Conservation (phyloP, 2,329 filamentous ascomycete species). For the Trichoderma oligosporum region DNA sequence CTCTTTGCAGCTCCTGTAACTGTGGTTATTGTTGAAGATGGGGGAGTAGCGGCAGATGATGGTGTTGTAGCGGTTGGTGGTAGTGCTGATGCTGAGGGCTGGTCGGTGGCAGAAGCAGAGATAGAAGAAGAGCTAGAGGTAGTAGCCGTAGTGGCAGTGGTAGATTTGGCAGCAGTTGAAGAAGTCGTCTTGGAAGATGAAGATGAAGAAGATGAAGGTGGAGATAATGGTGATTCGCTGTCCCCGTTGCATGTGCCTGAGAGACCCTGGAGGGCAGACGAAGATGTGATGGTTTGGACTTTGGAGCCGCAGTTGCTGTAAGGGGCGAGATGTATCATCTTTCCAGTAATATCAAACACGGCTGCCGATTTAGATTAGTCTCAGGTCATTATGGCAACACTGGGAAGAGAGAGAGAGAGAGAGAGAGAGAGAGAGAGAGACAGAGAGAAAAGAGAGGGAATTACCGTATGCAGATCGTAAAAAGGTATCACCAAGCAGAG, state of each 20-base stretch:
- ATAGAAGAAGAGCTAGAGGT: not conserved
- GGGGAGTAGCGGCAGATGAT: not conserved
- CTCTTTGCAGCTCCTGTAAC: not conserved
- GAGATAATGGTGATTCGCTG: not conserved
- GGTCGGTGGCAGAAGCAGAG: not conserved
- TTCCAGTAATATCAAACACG: slow-evolving; percentile 50
- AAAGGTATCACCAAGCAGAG: slow-evolving; percentile 53
- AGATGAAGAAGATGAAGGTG: not conserved
- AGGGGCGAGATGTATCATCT: slow-evolving; percentile 48
- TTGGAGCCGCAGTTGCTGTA: slow-evolving; percentile 47
- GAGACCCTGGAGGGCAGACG: slow-evolving; percentile 21
- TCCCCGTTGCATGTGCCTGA: slow-evolving; percentile 20
- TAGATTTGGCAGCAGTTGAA: not conserved
- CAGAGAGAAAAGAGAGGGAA: slow-evolving; percentile 17
- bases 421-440: not conserved
- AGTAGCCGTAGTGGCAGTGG: not conserved
- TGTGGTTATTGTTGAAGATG: not conserved
- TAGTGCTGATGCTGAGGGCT: not conserved
- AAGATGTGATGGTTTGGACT: slow-evolving; percentile 21
- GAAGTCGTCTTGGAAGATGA: not conserved
- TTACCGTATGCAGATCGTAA: slow-evolving; percentile 50
- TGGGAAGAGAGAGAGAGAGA: not conserved
- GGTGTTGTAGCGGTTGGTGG: not conserved
- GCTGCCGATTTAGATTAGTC: slow-evolving; percentile 29
- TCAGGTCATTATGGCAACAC: no score